Evolutionary conservation across 2,329 filamentous ascomycete species (phyloP), one percentile per base, ranked within the genome.

Genomic region (Colletotrichum aenigma): DNA sequence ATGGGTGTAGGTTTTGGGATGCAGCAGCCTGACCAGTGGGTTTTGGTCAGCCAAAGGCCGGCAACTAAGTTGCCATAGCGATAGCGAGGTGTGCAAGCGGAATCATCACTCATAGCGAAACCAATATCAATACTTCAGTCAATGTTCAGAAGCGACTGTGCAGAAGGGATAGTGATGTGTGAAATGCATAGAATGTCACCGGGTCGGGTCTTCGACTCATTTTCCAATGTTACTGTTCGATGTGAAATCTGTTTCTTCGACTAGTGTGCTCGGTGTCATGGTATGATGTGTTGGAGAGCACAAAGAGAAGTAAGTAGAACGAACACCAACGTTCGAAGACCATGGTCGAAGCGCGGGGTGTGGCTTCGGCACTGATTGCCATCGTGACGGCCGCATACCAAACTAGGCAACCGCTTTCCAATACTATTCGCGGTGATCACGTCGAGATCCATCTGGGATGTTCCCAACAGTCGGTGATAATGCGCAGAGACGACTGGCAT

Each of bases 301-400:
- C 21, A 21, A n/a, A 1, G 1, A 48, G 43, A 13, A 21, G 18
- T n/a, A 21, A 21, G n/a, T 0, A 48, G 10, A 48, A 21, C 9
- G 0, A 13, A 7, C 43, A 21, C 1, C 6, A 21, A n/a, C 43
- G 43, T 48, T 21, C 1, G 18, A 21, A 21, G 10, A 16, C 28
- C n/a, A 69, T 69, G 71, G 32, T 38, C 21, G 65, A 65, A 28
- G 38, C 32, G 3, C 8, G 26, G 55, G 55, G 43, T 24, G 16
- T 73, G 18, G 26, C n/a, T 6, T 73, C 16, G 34, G 65, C 26
- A 13, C 9, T 74, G 10, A 2, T 58, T 5, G 65, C 36, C 58
- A 55, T 48, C 4, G 43, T 73, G 30, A 38, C 18, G 18, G 58
- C 30, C 56, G 52, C 65, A 1, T 8, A n/a, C 18, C 38, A 58